Evolutionary conservation across 2,329 filamentous ascomycete species (phyloP).

Genomic region (Aspergillus melleus): DNA sequence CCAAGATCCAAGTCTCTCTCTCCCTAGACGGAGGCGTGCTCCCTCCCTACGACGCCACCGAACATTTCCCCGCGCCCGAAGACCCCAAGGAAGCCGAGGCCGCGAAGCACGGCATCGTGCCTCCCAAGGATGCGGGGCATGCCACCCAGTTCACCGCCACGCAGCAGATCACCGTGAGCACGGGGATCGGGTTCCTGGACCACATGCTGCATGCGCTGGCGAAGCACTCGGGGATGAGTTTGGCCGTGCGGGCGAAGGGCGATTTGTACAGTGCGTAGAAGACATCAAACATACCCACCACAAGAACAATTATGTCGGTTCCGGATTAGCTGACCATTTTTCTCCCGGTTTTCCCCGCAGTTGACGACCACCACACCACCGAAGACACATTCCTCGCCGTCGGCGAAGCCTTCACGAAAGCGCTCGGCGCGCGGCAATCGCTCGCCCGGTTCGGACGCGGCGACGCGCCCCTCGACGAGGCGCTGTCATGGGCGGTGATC

Average conservation of each 20-base stretch:
- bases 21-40: constrained; percentile 86
- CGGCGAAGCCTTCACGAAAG: constrained; percentile 77
- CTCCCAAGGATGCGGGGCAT: constrained; percentile 59
- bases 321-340: constrained; percentile 1
- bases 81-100: constrained; percentile 53
- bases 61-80: constrained; percentile 63
- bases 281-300: not conserved
- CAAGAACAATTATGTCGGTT: not conserved
- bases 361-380: constrained; percentile 98
- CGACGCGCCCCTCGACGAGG: constrained; percentile 93
- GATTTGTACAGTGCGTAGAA: constrained; percentile 78
- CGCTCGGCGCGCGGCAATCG: constrained; percentile 75
- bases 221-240: constrained; percentile 93
- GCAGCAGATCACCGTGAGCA: constrained; percentile 84
- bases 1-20: constrained; percentile 88
- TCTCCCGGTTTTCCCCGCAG: constrained; percentile 44
- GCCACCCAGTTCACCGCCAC: constrained; percentile 80
- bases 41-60: constrained; percentile 38
- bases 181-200: constrained; percentile 95
- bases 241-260: constrained; percentile 78
- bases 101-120: constrained; percentile 46
- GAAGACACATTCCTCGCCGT: constrained; percentile 94
- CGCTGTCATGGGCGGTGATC: constrained; percentile 87
- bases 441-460: constrained; percentile 88
- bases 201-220: constrained; percentile 98